phyloP scores from a whole-genome alignment of 257 asterid species.

The Sherardia arvensis region DNA sequence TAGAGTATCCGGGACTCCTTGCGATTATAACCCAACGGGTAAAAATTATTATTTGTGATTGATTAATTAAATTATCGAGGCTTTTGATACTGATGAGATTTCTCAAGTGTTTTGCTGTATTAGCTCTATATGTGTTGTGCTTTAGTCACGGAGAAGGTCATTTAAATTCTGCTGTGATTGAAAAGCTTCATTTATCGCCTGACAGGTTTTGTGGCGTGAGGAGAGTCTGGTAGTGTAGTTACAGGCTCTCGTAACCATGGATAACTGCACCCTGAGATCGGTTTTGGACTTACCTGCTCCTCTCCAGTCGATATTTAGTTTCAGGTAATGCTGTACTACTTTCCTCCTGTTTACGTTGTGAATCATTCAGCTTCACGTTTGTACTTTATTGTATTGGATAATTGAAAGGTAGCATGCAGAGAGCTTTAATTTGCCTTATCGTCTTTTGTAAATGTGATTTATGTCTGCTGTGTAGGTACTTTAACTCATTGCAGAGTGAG shows the following conservation, averaged over 20 bases:
- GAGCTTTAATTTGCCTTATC: neutral
- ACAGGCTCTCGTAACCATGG: slow-evolving; percentile 20
- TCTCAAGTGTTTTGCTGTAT: neutral
- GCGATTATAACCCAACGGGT: too few species aligned
- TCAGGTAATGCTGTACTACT: slow-evolving; percentile 48
- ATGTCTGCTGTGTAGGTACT: slow-evolving; percentile 48
- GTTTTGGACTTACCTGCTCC: slow-evolving; percentile 73
- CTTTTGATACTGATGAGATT: neutral
- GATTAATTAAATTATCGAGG: too few species aligned
- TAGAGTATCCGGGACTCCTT: too few species aligned
- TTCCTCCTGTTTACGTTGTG: slow-evolving; percentile 3
- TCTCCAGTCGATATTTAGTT: slow-evolving; percentile 56
- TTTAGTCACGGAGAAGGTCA: neutral
- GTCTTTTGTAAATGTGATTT: neutral
- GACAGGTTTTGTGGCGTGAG: slow-evolving; percentile 5
- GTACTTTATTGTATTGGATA: neutral
- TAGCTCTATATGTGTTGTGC: neutral
- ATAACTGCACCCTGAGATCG: slow-evolving; percentile 54
- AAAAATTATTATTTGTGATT: too few species aligned
- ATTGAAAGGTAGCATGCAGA: neutral
- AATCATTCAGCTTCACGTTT: neutral
- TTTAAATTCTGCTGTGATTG: neutral
- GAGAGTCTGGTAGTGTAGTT: neutral
- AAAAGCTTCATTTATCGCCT: too few species aligned
- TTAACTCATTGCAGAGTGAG: slow-evolving; percentile 95